Evolutionary conservation across 495 filamentous ascomycete genomes (phyloP).

Genomic region (Lasiosphaeriaceae sp.): DNA sequence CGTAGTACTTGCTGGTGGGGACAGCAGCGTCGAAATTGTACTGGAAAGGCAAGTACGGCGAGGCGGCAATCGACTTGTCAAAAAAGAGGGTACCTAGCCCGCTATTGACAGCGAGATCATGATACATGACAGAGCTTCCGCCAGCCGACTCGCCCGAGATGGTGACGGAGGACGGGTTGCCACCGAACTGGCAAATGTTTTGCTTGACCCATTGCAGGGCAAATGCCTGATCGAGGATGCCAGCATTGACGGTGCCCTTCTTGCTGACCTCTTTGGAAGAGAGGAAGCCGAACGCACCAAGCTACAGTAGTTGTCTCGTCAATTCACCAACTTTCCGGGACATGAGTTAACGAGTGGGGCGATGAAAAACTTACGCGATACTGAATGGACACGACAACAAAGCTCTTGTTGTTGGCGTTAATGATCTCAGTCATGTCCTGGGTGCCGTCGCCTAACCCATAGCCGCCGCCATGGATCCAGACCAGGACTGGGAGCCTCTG

Average conservation of each 20-base stretch:
- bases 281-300: conserved; percentile 30
- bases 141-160: conserved; percentile 68
- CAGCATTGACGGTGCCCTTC: conserved; percentile 26
- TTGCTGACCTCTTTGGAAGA: conserved; percentile 21
- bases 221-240: conserved; percentile 56
- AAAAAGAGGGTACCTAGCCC: conserved; percentile 23
- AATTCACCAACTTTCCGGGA: background rate
- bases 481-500: conserved; percentile 37
- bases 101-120: conserved; percentile 22
- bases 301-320: conserved; percentile 5
- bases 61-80: conserved; percentile 24
- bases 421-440: conserved; percentile 35
- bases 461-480: conserved; percentile 50
- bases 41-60: conserved; percentile 28
- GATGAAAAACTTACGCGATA: conserved; percentile 34
- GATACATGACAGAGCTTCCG: conserved; percentile 35
- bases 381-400: conserved; percentile 46
- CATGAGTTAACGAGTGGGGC: background rate
- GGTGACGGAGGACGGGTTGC: conserved; percentile 58
- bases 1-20: conserved; percentile 47
- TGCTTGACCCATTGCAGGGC: conserved; percentile 70
- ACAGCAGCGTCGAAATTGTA: conserved; percentile 41
- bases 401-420: conserved; percentile 40
- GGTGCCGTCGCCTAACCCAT: conserved; percentile 33
- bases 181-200: conserved; percentile 65